Conservation (phyloP, 108 stramenopile genomes). For the Aurantiochytrium sp. region DNA sequence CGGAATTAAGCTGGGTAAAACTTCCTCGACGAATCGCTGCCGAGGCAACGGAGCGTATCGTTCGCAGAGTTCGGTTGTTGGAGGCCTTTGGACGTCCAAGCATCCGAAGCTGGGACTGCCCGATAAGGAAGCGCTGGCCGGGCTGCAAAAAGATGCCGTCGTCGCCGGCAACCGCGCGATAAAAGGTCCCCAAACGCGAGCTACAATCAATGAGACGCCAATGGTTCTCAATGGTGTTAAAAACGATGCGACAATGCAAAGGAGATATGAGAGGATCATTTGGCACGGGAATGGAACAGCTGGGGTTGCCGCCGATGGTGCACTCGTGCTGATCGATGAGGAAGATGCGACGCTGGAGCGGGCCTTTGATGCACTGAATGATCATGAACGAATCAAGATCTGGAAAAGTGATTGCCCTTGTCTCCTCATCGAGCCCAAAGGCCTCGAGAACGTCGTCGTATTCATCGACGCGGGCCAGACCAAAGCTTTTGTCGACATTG, state of each 20-base stretch:
- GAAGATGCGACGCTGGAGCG: not conserved
- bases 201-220: not conserved
- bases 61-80: not conserved
- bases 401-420: not conserved
- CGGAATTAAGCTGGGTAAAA: too few species aligned
- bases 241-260: not conserved
- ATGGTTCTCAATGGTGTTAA: not conserved
- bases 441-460: not conserved
- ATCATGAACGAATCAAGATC: not conserved
- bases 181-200: not conserved
- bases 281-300: not conserved
- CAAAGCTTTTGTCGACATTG: constrained; percentile 14
- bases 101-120: not conserved
- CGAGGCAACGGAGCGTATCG: not conserved
- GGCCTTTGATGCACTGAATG: constrained; percentile 9
- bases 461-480: not conserved
- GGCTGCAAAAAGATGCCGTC: not conserved
- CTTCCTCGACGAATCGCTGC: not conserved
- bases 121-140: not conserved
- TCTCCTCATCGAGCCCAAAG: not conserved
- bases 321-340: not conserved
- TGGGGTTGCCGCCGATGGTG: not conserved
- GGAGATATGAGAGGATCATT: constrained; percentile 5
- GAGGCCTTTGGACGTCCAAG: not conserved
- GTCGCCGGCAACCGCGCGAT: not conserved